Conservation (phyloP, 768 basidiomycete genomes). For the Podaxis sp. region DNA sequence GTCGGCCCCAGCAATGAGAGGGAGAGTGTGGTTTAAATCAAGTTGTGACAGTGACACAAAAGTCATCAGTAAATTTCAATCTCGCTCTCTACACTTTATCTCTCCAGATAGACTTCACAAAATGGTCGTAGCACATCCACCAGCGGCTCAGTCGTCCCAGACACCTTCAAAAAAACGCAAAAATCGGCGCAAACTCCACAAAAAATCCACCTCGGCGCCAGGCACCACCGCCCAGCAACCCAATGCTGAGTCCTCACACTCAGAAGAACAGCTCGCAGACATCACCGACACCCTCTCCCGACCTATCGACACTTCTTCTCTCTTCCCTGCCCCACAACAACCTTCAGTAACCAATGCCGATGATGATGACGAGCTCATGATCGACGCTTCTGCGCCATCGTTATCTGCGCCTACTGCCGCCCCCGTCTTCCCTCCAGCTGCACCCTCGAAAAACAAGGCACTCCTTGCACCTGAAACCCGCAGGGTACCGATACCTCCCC, state of each 20-base stretch:
- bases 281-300: conserved; percentile 17
- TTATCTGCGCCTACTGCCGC: conserved; percentile 43
- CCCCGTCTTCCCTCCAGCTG: conserved; percentile 68
- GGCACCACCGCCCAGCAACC: conserved; percentile 15
- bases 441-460: conserved; percentile 44
- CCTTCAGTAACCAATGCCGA: conserved; percentile 4
- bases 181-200: conserved; percentile 34
- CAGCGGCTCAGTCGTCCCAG: conserved; percentile 15
- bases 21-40: neutral
- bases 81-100: neutral
- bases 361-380: conserved; percentile 30
- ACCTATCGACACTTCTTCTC: conserved; percentile 10
- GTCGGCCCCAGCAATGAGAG: too few species aligned
- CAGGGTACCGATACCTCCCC: conserved; percentile 88
- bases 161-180: conserved; percentile 21
- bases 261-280: conserved; percentile 22
- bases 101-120: conserved; percentile 1
- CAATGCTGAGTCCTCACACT: conserved; percentile 14
- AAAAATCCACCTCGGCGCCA: conserved; percentile 23
- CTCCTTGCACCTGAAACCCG: conserved; percentile 79
- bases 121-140: conserved; percentile 39
- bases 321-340: conserved; percentile 7
- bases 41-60: conserved; percentile 12
- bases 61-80: conserved; percentile 5
- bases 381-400: conserved; percentile 27